phyloP scores from a whole-genome alignment of 768 basidiomycete species.

The Sarcodon sp. region DNA sequence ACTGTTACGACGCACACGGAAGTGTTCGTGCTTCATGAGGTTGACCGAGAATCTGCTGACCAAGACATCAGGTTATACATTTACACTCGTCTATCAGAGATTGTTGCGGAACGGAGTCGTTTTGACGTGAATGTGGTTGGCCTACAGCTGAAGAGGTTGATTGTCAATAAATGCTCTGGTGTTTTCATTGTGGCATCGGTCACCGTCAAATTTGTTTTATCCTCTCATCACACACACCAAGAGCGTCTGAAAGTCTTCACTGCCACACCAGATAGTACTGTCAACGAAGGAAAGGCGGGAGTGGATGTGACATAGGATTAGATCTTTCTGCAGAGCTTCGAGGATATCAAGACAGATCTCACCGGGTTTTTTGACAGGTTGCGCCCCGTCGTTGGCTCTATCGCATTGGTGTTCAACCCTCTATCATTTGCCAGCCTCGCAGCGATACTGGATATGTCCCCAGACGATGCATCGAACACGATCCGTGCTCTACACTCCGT shows the following conservation, averaged over 20 bases:
- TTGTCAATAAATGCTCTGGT: neutral
- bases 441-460: neutral
- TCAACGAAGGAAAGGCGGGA: neutral
- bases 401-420: neutral
- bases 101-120: neutral
- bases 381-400: neutral
- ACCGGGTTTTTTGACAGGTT: neutral
- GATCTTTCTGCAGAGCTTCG: too few species aligned
- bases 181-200: neutral
- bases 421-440: neutral
- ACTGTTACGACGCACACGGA: neutral
- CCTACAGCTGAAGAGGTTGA: neutral
- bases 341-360: too few species aligned
- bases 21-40: neutral
- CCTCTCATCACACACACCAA: neutral
- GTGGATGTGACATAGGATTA: too few species aligned
- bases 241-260: neutral
- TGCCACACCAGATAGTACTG: neutral
- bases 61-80: neutral
- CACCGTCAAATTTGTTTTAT: neutral
- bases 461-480: too few species aligned
- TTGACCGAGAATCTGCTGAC: neutral
- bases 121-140: neutral
- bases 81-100: neutral
- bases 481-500: neutral